phyloP scores from a whole-genome alignment of 768 basidiomycete species.

The Neoboletus magnificus region DNA sequence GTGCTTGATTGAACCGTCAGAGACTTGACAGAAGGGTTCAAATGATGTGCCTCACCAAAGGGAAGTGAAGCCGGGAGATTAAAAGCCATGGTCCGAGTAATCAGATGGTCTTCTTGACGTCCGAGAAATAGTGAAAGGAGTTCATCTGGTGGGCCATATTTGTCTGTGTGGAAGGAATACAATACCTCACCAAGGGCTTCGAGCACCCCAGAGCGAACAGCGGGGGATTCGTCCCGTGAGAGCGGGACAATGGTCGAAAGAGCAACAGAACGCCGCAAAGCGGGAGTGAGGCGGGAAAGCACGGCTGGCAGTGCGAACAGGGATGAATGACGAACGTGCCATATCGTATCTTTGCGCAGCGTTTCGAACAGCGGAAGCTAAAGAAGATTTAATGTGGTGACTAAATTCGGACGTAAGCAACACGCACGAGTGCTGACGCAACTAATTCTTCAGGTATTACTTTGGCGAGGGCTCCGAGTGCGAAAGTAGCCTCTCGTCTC shows the following conservation, averaged over 20 bases:
- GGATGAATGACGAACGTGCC: conserved; percentile 86
- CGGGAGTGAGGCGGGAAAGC: conserved; percentile 57
- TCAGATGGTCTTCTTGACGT: conserved; percentile 39
- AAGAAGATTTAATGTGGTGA: conserved; percentile 3
- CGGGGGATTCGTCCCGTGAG: conserved; percentile 55
- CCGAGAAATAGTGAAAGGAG: conserved; percentile 79
- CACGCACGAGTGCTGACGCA: conserved; percentile 54
- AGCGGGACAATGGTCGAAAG: conserved; percentile 63
- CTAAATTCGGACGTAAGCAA: conserved; percentile 4
- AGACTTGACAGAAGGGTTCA: neutral
- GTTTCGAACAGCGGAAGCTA: conserved; percentile 80
- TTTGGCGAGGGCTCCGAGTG: conserved; percentile 85
- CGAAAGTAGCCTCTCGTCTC: conserved; percentile 81
- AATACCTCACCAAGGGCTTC: conserved; percentile 90
- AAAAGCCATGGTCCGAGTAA: conserved; percentile 27
- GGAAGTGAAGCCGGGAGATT: conserved; percentile 5
- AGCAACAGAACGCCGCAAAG: conserved; percentile 60
- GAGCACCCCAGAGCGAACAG: conserved; percentile 75
- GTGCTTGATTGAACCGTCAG: conserved; percentile 17
- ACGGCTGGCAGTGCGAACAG: conserved; percentile 83
- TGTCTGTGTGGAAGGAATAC: conserved; percentile 68
- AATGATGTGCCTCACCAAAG: conserved; percentile 17
- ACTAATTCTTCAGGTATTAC: conserved; percentile 77
- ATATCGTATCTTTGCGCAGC: conserved; percentile 63
- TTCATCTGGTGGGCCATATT: conserved; percentile 64